phyloP scores from a whole-genome alignment of 2,329 filamentous ascomycete genomes.

The Hypoxylon sp. region DNA sequence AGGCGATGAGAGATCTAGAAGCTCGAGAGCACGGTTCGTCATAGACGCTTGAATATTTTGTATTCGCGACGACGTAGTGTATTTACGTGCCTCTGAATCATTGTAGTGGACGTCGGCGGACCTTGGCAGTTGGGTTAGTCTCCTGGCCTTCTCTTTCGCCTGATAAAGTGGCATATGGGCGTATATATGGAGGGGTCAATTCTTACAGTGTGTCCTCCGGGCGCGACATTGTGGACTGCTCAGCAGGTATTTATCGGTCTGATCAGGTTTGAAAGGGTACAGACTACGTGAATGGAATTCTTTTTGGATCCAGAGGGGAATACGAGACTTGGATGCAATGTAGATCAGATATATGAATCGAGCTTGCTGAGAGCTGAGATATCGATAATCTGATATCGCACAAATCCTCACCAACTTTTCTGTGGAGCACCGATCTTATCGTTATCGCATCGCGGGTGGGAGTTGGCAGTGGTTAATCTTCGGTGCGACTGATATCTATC shows the following conservation, averaged over 20 bases:
- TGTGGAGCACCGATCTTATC: constrained; percentile 36
- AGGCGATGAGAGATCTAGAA: constrained; percentile 80
- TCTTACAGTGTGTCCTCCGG: constrained; percentile 90
- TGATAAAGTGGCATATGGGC: constrained; percentile 13
- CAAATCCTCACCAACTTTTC: constrained; percentile 36
- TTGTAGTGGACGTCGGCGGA: constrained; percentile 98
- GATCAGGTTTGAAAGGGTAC: neutral
- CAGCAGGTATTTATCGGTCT: neutral
- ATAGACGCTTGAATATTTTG: constrained; percentile 94
- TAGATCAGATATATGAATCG: neutral
- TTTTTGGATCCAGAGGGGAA: neutral
- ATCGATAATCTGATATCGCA: neutral
- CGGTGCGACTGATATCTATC: neutral
- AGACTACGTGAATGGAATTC: neutral
- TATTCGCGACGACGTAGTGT: constrained; percentile 95
- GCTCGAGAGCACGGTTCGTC: constrained; percentile 90
- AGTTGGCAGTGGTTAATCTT: constrained; percentile 25
- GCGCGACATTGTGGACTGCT: constrained; percentile 79
- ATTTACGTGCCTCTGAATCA: constrained; percentile 94
- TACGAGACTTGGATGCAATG: neutral
- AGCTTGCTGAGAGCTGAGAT: neutral
- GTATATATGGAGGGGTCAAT: constrained; percentile 42
- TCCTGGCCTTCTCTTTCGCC: constrained; percentile 26
- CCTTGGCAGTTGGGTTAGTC: constrained; percentile 56
- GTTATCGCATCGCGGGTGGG: constrained; percentile 35